Percentiles rank a stretch among this genome's conserved stretches.
Conservation (phyloP, 805 yeast genomes). For the Kluyveromyces lactis region DNA sequence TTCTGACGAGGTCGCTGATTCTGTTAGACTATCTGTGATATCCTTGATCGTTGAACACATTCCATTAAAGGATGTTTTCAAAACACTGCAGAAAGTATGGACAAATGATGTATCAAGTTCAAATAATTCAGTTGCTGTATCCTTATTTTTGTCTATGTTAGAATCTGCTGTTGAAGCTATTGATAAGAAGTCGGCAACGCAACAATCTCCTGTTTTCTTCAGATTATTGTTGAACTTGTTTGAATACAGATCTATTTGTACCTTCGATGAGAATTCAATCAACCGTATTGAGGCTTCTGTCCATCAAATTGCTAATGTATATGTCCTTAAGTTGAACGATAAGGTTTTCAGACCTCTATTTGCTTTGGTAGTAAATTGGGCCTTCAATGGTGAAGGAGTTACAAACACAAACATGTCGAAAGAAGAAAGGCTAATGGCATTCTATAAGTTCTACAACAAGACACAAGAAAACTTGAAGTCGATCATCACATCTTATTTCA, state of each 20-base stretch:
- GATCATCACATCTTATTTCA: conserved; percentile 80
- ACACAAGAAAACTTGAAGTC: conserved; percentile 78
- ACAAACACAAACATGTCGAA: conserved; percentile 37
- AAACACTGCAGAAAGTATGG: conserved; percentile 61
- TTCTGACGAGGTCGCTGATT: conserved; percentile 50
- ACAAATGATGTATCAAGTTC: conserved; percentile 29
- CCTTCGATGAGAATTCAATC: conserved; percentile 62
- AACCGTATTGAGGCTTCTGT: conserved; percentile 74
- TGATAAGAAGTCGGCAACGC: conserved; percentile 69
- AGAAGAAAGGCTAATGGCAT: conserved; percentile 55
- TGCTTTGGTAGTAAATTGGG: conserved; percentile 84
- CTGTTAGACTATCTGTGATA: conserved; percentile 54
- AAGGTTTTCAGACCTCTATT: conserved; percentile 89
- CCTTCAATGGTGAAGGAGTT: conserved; percentile 74
- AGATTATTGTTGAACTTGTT: conserved; percentile 61
- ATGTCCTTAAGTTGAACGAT: conserved; percentile 88
- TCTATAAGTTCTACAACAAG: conserved; percentile 79
- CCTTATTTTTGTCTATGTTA: conserved; percentile 60
- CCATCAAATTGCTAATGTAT: conserved; percentile 62
- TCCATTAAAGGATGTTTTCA: conserved; percentile 56
- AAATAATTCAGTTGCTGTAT: conserved; percentile 43
- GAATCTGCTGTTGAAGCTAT: conserved; percentile 57
- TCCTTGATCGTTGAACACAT: conserved; percentile 55
- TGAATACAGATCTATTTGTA: conserved; percentile 53
- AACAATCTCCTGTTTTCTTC: conserved; percentile 59